These are phyloP conservation scores for Corynascus novoguineensis DNA, from an alignment of 495 filamentous ascomycete species.

Conservation along the genomic window DNA sequence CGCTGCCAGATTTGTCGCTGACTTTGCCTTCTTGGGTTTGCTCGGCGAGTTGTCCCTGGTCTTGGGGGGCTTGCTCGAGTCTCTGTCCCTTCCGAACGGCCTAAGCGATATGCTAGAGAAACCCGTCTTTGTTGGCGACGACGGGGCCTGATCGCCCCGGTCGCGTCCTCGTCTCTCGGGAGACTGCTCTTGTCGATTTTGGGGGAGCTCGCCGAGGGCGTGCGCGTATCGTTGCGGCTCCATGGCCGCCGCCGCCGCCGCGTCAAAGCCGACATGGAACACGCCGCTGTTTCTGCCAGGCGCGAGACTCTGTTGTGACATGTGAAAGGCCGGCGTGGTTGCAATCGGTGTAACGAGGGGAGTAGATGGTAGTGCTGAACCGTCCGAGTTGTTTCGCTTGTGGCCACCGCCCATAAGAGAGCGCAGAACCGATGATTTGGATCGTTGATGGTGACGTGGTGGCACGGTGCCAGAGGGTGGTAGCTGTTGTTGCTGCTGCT, in stretches of 20 bases:
- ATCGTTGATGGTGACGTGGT: slow-evolving; percentile 34
- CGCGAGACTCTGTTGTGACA: slow-evolving; percentile 13
- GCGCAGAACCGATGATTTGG: slow-evolving; percentile 54
- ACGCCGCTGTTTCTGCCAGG: slow-evolving; percentile 10
- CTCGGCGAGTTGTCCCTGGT: slow-evolving; percentile 42
- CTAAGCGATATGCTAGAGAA: slow-evolving; percentile 64
- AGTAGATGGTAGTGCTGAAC: slow-evolving; percentile 32
- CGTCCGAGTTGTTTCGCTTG: slow-evolving; percentile 46
- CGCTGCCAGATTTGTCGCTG: slow-evolving; percentile 67
- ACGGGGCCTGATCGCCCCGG: slow-evolving; percentile 22
- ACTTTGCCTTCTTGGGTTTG: slow-evolving; percentile 79
- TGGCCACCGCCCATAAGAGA: slow-evolving; percentile 47
- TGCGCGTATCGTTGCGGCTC: slow-evolving; percentile 22
- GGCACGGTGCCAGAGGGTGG: slow-evolving; percentile 3
- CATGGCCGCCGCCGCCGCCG: slow-evolving; percentile 9
- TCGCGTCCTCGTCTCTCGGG: slow-evolving; percentile 37
- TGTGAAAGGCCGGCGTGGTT: slow-evolving; percentile 12
- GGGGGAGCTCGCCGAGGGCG: slow-evolving; percentile 47
- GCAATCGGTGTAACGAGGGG: slow-evolving; percentile 22
- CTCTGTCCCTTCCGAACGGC: slow-evolving; percentile 47
- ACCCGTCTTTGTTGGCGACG: slow-evolving; percentile 54
- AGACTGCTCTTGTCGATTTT: slow-evolving; percentile 44
- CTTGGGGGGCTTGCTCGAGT: slow-evolving; percentile 47
- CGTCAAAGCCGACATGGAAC: slow-evolving; percentile 19
- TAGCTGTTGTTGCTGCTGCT: no score